These are phyloP conservation scores for Acanthamoeba sp. DNA, from an alignment of 208 protist genomes.

Conservation along the genomic window DNA sequence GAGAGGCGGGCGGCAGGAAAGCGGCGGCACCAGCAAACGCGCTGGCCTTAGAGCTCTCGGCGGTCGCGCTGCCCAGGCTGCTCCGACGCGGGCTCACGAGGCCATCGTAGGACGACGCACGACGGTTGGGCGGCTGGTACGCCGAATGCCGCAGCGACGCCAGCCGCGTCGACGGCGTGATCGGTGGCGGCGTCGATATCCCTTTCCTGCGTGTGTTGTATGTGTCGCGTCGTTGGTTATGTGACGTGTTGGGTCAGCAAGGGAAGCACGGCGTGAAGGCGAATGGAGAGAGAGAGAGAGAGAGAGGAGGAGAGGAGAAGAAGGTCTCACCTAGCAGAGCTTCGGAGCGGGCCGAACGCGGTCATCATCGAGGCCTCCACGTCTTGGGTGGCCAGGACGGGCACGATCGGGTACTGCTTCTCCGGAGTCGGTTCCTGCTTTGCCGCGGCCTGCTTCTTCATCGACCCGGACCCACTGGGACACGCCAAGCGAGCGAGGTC, in stretches of 20 bases:
- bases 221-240: not conserved
- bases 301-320: not conserved
- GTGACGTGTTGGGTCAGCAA: not conserved
- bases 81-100: not conserved
- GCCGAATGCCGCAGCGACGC: not conserved
- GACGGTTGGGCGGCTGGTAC: not conserved
- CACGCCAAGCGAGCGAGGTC: no score
- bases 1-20: not conserved
- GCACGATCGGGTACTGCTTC: not conserved
- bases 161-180: not conserved
- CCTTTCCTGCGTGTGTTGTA: not conserved
- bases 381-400: not conserved
- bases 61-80: not conserved
- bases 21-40: not conserved
- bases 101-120: not conserved
- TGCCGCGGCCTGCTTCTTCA: not conserved
- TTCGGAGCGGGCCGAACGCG: not conserved
- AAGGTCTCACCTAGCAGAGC: not conserved
- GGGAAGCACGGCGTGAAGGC: not conserved
- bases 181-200: not conserved
- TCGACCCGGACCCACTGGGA: not conserved
- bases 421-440: not conserved
- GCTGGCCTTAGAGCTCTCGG: not conserved
- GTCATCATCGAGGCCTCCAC: not conserved
- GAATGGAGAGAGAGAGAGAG: not conserved